phyloP scores from a whole-genome alignment of 495 filamentous ascomycete genomes.

The Astrothelium subdiscretum region DNA sequence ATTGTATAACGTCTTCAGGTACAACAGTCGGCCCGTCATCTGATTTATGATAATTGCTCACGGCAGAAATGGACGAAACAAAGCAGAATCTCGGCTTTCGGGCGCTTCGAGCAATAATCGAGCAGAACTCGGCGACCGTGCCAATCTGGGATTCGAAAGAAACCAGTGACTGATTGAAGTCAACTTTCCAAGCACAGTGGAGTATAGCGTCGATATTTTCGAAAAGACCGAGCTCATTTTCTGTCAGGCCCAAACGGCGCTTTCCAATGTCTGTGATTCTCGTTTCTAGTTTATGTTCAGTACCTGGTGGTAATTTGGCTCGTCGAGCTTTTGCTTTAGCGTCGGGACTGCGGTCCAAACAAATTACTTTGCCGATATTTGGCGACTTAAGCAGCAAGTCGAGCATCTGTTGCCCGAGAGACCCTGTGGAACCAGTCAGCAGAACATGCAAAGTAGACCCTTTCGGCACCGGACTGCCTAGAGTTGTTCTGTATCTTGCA shows the following conservation, averaged over 20 bases:
- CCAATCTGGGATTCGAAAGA: conserved; percentile 21
- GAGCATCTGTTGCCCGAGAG: conserved; percentile 6
- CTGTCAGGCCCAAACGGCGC: conserved; percentile 7
- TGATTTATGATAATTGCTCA: conserved; percentile 2
- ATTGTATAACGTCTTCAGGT: neutral
- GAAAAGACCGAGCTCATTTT: conserved; percentile 10
- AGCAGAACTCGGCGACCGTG: neutral
- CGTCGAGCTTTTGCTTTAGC: neutral
- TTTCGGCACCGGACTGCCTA: neutral
- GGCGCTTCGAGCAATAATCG: neutral
- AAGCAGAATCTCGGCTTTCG: conserved; percentile 6
- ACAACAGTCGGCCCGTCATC: neutral
- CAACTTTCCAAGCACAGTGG: conserved; percentile 38
- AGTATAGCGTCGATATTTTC: conserved; percentile 26
- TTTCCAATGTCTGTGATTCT: conserved; percentile 2
- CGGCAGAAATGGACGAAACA: conserved; percentile 9
- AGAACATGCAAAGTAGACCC: conserved; percentile 2
- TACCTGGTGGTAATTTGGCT: conserved; percentile 15
- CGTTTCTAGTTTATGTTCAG: neutral
- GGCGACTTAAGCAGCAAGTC: neutral
- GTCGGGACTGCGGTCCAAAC: conserved; percentile 16
- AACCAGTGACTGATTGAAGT: conserved; percentile 33
- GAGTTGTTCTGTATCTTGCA: neutral
- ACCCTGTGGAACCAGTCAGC: conserved; percentile 11
- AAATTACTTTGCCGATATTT: conserved; percentile 1